These are phyloP conservation scores for Candida arabinofermentans DNA, from an alignment of 805 yeast species.

Conservation along the genomic window DNA sequence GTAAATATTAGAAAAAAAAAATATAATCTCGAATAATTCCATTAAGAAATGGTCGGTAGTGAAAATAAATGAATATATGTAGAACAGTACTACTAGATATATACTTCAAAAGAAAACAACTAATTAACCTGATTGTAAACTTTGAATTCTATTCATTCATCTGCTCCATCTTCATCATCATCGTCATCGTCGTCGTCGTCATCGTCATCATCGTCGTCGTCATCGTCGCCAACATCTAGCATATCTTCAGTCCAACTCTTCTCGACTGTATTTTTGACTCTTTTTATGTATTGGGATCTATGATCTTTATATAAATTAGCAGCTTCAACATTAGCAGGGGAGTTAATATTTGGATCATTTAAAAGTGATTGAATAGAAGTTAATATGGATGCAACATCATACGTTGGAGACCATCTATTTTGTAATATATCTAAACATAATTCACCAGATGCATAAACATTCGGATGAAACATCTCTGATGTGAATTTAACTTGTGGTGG, in stretches of 20 bases:
- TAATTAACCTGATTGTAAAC: not conserved
- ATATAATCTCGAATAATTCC: no score
- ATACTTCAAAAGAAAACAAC: no score
- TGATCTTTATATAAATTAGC: conserved; percentile 95
- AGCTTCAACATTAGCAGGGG: conserved; percentile 98
- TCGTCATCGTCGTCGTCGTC: conserved; percentile 25
- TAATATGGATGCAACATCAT: conserved; percentile 91
- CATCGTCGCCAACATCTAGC: conserved; percentile 51
- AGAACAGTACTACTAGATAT: no score
- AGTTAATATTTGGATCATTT: conserved; percentile 93
- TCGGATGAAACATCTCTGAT: conserved; percentile 96
- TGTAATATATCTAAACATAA: conserved; percentile 93
- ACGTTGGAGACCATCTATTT: conserved; percentile 98
- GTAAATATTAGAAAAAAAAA: no score
- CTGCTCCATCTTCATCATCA: conserved; percentile 20
- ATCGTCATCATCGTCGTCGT: conserved; percentile 33
- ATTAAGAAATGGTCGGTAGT: not conserved
- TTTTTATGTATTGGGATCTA: conserved; percentile 82
- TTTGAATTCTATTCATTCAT: conserved; percentile 4
- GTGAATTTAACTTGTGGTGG: conserved; percentile 92
- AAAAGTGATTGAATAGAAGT: conserved; percentile 89
- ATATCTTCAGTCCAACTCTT: conserved; percentile 87
- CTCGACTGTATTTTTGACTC: conserved; percentile 94
- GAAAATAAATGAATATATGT: conserved; percentile 2
- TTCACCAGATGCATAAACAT: conserved; percentile 93